These are phyloP conservation scores for Pleurotus pulmonarius DNA, from an alignment of 768 basidiomycete genomes.

Conservation along the genomic window DNA sequence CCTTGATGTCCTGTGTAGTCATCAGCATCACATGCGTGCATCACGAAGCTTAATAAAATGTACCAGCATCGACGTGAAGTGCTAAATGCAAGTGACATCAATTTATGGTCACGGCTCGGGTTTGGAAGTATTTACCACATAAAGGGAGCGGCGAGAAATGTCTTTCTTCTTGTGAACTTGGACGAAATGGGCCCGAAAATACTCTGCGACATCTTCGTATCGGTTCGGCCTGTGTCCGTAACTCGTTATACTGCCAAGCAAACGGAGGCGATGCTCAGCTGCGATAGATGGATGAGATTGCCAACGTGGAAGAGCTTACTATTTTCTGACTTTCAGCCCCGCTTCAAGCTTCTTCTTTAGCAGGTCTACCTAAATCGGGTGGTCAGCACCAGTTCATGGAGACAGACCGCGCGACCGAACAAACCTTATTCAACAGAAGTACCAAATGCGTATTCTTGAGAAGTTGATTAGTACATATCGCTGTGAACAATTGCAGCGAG, in stretches of 20 bases:
- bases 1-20: constrained; percentile 52
- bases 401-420: constrained; percentile 12
- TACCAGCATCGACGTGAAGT: constrained; percentile 71
- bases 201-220: constrained; percentile 64
- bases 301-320: constrained; percentile 42
- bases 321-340: constrained; percentile 69
- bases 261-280: constrained; percentile 5
- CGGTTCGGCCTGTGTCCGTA: constrained; percentile 71
- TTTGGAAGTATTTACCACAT: constrained; percentile 45
- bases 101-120: not conserved
- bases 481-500: constrained; percentile 73
- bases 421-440: constrained; percentile 76
- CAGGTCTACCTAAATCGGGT: constrained; percentile 54
- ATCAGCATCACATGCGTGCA: not conserved
- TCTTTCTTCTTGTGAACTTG: constrained; percentile 72
- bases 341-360: constrained; percentile 66
- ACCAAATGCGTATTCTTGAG: constrained; percentile 71
- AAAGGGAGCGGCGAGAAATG: constrained; percentile 53
- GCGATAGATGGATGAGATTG: not conserved
- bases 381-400: constrained; percentile 9
- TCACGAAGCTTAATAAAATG: constrained; percentile 10
- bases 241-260: constrained; percentile 60
- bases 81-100: constrained; percentile 31
- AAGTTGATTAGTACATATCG: constrained; percentile 73
- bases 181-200: constrained; percentile 83